A percentile compares a stretch with the other conserved stretches of the same genome.
phyloP scores from a whole-genome alignment of 2,329 filamentous ascomycete species.

The Xylariaceae sp. region DNA sequence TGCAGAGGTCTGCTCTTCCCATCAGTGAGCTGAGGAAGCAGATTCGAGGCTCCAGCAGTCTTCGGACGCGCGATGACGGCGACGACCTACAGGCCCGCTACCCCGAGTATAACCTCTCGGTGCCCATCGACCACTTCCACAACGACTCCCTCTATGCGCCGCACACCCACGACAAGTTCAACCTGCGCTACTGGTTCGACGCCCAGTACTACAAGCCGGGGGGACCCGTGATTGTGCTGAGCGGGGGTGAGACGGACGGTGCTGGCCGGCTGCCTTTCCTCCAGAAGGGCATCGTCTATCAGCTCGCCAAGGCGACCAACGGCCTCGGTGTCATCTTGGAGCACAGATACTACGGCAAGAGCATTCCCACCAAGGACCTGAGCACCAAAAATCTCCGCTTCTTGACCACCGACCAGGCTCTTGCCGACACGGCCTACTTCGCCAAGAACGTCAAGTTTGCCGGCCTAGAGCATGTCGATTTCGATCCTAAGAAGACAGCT shows the following conservation, averaged over 20 bases:
- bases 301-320: slow-evolving; percentile 63
- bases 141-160: slow-evolving; percentile 74
- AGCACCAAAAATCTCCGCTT: slow-evolving; percentile 68
- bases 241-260: slow-evolving; percentile 64
- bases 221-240: slow-evolving; percentile 74
- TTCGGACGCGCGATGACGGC: slow-evolving; percentile 15
- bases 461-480: slow-evolving; percentile 60
- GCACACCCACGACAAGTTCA: slow-evolving; percentile 62
- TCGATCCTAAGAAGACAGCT: slow-evolving; percentile 60
- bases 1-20: slow-evolving; percentile 24
- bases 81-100: slow-evolving; percentile 26
- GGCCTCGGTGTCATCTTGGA: slow-evolving; percentile 78
- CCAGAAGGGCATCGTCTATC: slow-evolving; percentile 70
- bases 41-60: slow-evolving; percentile 12
- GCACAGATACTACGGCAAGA: slow-evolving; percentile 81
- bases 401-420: slow-evolving; percentile 73
- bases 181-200: slow-evolving; percentile 80
- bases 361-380: slow-evolving; percentile 63
- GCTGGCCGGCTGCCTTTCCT: slow-evolving; percentile 61
- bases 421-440: slow-evolving; percentile 80
- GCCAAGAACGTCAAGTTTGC: slow-evolving; percentile 65
- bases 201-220: slow-evolving; percentile 67
- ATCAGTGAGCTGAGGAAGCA: slow-evolving; percentile 28
- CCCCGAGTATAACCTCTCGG: slow-evolving; percentile 37
- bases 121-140: slow-evolving; percentile 74